Percentiles rank a stretch among this genome's conserved stretches.
Conservation (phyloP, 2,329 filamentous ascomycete species). For the Truncatella angustata region DNA sequence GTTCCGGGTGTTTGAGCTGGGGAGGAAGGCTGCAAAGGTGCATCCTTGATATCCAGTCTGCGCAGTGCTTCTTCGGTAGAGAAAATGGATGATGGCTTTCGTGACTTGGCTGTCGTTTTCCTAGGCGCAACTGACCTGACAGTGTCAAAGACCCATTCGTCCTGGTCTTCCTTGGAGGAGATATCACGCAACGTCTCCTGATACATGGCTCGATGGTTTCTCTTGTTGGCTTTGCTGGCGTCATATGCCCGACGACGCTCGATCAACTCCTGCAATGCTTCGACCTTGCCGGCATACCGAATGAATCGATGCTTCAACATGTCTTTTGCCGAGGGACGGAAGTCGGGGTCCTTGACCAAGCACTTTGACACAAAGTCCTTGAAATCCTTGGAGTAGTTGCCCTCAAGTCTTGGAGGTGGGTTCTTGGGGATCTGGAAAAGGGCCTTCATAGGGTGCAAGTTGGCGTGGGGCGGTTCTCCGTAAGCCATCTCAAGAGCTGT, state of each 20-base stretch:
- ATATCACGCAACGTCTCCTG: conserved; percentile 84
- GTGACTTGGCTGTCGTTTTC: conserved; percentile 49
- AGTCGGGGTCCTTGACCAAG: conserved; percentile 87
- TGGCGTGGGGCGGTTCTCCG: conserved; percentile 83
- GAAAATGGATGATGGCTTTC: conserved; percentile 57
- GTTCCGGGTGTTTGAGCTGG: conserved; percentile 47
- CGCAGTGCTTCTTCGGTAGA: conserved; percentile 60
- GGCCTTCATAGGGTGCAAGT: conserved; percentile 90
- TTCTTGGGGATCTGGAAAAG: conserved; percentile 90
- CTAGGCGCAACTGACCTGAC: conserved; percentile 71
- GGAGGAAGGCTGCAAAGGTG: conserved; percentile 55
- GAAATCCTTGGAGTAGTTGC: conserved; percentile 84
- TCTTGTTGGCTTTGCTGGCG: conserved; percentile 65
- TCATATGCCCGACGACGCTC: conserved; percentile 81
- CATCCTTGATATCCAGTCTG: conserved; percentile 60
- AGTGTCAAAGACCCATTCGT: conserved; percentile 96
- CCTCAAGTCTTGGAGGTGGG: conserved; percentile 78
- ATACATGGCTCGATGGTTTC: conserved; percentile 81
- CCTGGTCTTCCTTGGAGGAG: conserved; percentile 64
- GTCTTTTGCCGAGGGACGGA: conserved; percentile 80
- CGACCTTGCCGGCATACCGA: conserved; percentile 79
- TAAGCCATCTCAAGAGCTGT: conserved; percentile 87
- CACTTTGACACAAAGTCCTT: conserved; percentile 92
- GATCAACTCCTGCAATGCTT: conserved; percentile 84
- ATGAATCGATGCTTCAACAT: conserved; percentile 88